Evolutionary conservation across 1,139 yeast genomes (phyloP).

Genomic region (Lodderomyces oxycetoniae): DNA sequence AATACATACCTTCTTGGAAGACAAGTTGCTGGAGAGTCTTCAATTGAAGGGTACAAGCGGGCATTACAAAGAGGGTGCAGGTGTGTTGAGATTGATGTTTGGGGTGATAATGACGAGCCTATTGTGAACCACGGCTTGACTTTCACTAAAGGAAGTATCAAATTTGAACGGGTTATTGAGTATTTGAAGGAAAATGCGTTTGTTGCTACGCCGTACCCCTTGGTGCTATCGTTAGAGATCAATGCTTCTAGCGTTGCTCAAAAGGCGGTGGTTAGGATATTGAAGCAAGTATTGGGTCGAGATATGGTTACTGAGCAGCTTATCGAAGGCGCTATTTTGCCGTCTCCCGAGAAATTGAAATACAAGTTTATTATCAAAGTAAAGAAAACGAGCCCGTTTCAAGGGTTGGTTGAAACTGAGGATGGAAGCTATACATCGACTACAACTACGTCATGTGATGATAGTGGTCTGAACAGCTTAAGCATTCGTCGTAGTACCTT

Average conservation of each 20-base stretch:
- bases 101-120: constrained; percentile 84
- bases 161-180: constrained; percentile 63
- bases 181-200: constrained; percentile 82
- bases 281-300: constrained; percentile 58
- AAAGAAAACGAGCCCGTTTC: constrained; percentile 46
- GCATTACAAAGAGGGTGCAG: constrained; percentile 90
- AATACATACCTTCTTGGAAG: constrained; percentile 88
- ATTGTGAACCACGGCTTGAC: constrained; percentile 87
- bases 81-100: constrained; percentile 87
- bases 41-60: constrained; percentile 86
- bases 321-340: constrained; percentile 35
- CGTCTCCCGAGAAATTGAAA: constrained; percentile 69
- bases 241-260: constrained; percentile 72
- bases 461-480: constrained; percentile 13
- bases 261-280: constrained; percentile 43
- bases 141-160: constrained; percentile 70
- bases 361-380: constrained; percentile 73
- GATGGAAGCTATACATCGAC: constrained; percentile 22
- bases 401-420: constrained; percentile 18
- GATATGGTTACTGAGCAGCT: constrained; percentile 47
- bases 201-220: constrained; percentile 75
- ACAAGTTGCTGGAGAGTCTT: constrained; percentile 88
- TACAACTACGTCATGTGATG: constrained; percentile 45
- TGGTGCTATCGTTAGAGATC: constrained; percentile 82
- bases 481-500: constrained; percentile 20